Evolutionary conservation across 163 green algal genomes (phyloP).

Genomic region (Chlamydomonas reinhardtii): DNA sequence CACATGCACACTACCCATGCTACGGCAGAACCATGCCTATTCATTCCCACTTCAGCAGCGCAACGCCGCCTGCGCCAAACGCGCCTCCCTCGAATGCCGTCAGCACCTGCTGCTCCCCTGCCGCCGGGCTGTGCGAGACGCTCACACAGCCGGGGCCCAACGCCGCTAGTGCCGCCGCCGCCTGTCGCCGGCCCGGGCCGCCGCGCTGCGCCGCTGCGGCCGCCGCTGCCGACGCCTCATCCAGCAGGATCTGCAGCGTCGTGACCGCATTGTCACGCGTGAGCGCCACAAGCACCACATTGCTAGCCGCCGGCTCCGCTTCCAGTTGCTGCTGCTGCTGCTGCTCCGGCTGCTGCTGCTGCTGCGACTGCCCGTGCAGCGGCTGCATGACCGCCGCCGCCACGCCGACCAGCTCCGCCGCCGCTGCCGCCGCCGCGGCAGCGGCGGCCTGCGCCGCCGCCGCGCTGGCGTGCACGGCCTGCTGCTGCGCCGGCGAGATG

Average conservation of each 20-base stretch:
- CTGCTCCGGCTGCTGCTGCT: no score
- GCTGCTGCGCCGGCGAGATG: constrained; percentile 24
- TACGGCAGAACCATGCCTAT: no score
- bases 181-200: constrained; percentile 1
- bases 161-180: constrained; percentile 19
- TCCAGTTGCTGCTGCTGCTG: background rate
- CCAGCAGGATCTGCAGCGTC: constrained; percentile 31
- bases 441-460: background rate
- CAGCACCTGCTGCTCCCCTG: constrained; percentile 28
- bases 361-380: no score
- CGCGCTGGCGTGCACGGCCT: background rate
- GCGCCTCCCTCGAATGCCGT: background rate
- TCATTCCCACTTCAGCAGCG: constrained; percentile 4
- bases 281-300: constrained; percentile 19
- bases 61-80: constrained; percentile 21
- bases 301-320: background rate
- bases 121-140: constrained; percentile 42
- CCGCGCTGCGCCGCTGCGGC: background rate
- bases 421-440: background rate
- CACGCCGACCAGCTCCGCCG: background rate
- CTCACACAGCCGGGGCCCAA: background rate
- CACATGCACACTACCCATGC: no score
- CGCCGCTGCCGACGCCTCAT: constrained; percentile 2
- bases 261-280: constrained; percentile 44
- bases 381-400: background rate